Conservation (phyloP, 495 filamentous ascomycete species). For the Hypoxylon subgilvum region DNA sequence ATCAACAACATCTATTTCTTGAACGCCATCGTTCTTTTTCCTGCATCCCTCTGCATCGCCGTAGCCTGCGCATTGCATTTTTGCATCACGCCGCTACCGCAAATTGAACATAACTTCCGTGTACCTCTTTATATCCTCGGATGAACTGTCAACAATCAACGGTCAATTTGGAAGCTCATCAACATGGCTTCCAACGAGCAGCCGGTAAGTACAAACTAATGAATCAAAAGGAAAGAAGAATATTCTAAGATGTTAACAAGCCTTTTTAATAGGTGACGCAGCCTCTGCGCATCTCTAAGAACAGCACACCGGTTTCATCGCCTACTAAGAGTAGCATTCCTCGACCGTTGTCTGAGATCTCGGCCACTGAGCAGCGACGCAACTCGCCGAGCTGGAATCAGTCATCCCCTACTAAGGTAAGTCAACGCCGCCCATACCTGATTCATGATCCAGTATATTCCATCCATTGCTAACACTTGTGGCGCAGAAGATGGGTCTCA, state of each 20-base stretch:
- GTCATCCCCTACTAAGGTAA: constrained; percentile 65
- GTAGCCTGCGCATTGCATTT: constrained; percentile 4
- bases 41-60: constrained; percentile 12
- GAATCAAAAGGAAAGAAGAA: constrained; percentile 12
- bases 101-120: constrained; percentile 12
- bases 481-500: constrained; percentile 57
- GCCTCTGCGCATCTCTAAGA: constrained; percentile 66
- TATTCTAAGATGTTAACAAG: constrained; percentile 5
- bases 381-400: constrained; percentile 84
- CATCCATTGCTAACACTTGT: constrained; percentile 35
- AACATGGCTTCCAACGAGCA: constrained; percentile 49
- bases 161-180: constrained; percentile 6
- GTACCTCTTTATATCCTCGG: constrained; percentile 3
- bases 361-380: constrained; percentile 60
- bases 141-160: constrained; percentile 23
- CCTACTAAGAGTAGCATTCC: constrained; percentile 56
- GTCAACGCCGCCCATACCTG: constrained; percentile 14
- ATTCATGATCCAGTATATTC: too few relatives aligned
- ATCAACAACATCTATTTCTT: constrained; percentile 16
- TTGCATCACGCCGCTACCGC: constrained; percentile 7
- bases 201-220: constrained; percentile 43
- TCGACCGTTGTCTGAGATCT: constrained; percentile 64
- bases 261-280: constrained; percentile 42
- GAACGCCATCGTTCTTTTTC: constrained; percentile 8
- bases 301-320: constrained; percentile 48